Base-by-base conservation (phyloP, 2,329 filamentous ascomycete species). In the Phaeosphaeriaceae sp. region DNA sequence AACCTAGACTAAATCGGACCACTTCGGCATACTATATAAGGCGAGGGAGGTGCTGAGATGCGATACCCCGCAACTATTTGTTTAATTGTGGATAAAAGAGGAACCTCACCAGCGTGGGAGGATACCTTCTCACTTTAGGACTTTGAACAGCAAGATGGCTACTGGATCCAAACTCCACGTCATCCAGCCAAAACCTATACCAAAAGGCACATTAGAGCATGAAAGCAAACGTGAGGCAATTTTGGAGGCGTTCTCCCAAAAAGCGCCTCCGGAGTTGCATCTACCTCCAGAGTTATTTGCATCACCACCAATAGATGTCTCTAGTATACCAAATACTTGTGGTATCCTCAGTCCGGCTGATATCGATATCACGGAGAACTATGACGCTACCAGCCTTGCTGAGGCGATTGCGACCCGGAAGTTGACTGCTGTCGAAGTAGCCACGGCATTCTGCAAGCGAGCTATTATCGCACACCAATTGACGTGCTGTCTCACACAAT, bases 281-380 rank as follows among this genome's bases (percentile, higher is more conserved):
- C 38, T 63, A 11, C 18, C 57, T 16, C 13, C 43, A 37, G 21
- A 49, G 0, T 18, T 59, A 11, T 42, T 63, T 13, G 38, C 37
- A 18, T 54, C 50, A 9, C 59, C 61, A 7, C 59, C 62, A 7
- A 33, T 46, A 9, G 36, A 65, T 46, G 62, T 65, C 2, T 59
- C 9, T 39, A 60, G 18, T 45, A 67, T 42, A 15, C 60, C 58
- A 12, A 29, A 11, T 2, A 48, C 42, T 12, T 78, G 76, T 41
- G 79, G 79, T 1, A 62, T 83, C 6, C 61, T 83, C 6, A 73
- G 76, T 0, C 38, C 69, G 0, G 51, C 67, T n/a, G 80, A 83
- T 58, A 53, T 82, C 3, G 67, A 72, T 7, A 79, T 83, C 29
- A 83, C 81, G 0, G 76, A 79, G 28, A 66, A 71, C 12, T 76